Base-by-base conservation (phyloP, 2,329 filamentous ascomycete species). In the Sporothrix luriei region DNA sequence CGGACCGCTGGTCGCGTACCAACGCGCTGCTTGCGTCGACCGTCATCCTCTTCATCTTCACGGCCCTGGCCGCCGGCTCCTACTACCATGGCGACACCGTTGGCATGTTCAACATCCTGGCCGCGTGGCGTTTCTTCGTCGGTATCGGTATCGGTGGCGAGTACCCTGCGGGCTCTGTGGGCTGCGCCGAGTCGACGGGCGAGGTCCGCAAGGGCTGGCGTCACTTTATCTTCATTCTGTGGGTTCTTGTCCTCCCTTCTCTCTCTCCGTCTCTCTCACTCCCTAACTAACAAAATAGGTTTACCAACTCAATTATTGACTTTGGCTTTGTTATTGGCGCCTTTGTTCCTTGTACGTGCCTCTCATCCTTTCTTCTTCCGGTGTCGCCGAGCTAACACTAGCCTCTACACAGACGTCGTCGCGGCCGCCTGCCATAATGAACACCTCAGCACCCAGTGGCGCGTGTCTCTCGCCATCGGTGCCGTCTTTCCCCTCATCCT, bases 191-290 rank as follows among this genome's bases (percentile, higher is more conserved):
- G 79, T 90, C 90, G 4, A 94, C 90, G 0, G 91, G 92, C 26
- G 92, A 96, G 77, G 83, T 97, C 71, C 92, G 93, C 78, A 79
- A 81, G 19, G 94, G 94, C 13, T 90, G 90, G 19, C 85, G 94
- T n/a, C 94, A 97, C 77, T 85, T 91, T 51, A 97, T 93, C 92
- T 97, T 94, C 77, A 92, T 94, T 75, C 84, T 97, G 73, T 52
- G 49, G 9, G 49, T 52, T 26, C 40, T 14, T 48, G 14, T 48
- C n/a, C n/a, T n/a, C n/a, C n/a, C n/a, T 48, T 6, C 13, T 3
- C 43, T 6, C 5, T 16, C 13, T 16, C 6, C 19, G 19, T 71
- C 40, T 14, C 64, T 51, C 29, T 16, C 14, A n/a, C n/a, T n/a
- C 26, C 52, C 95, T 79, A 88, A 91, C 29, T 91, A 93, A 83